phyloP scores from a whole-genome alignment of 2,329 filamentous ascomycete genomes.

The Trichoderma sp. region DNA sequence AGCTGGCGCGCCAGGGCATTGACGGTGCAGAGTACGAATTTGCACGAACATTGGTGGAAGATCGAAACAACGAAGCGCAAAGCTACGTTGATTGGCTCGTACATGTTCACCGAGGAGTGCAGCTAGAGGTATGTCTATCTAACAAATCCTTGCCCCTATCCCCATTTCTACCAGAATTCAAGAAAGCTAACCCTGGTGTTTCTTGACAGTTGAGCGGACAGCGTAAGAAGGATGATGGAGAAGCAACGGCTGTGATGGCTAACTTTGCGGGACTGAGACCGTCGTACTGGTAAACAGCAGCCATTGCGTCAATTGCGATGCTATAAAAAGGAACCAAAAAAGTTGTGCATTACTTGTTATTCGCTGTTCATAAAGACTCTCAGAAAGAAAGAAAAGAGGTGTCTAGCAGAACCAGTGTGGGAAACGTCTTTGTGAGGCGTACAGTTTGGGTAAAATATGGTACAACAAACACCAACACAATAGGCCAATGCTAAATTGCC shows the following conservation, averaged over 20 bases:
- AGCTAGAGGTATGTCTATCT: conserved; percentile 70
- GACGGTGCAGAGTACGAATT: conserved; percentile 98
- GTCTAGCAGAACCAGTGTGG: neutral
- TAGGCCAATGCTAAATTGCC: conserved; percentile 14
- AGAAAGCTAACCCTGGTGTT: neutral
- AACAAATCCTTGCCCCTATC: neutral
- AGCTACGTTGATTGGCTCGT: conserved; percentile 99
- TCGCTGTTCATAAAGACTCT: neutral
- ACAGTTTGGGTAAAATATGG: conserved; percentile 35
- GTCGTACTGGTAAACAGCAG: conserved; percentile 57
- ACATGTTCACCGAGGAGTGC: conserved; percentile 89
- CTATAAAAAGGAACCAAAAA: conserved; percentile 22
- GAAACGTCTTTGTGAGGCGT: conserved; percentile 15
- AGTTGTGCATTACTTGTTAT: neutral
- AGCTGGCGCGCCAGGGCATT: conserved; percentile 87
- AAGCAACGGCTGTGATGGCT: conserved; percentile 49
- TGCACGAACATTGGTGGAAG: conserved; percentile 85
- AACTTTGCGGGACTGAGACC: conserved; percentile 64
- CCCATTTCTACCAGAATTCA: neutral
- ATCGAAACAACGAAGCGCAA: conserved; percentile 95
- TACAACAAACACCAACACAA: conserved; percentile 29
- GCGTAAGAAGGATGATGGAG: conserved; percentile 67
- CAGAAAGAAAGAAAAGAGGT: neutral
- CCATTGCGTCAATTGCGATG: conserved; percentile 24
- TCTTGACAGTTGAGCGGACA: conserved; percentile 64